Base-by-base conservation (phyloP, 2,329 filamentous ascomycete species). In the Diaporthe ilicicola region DNA sequence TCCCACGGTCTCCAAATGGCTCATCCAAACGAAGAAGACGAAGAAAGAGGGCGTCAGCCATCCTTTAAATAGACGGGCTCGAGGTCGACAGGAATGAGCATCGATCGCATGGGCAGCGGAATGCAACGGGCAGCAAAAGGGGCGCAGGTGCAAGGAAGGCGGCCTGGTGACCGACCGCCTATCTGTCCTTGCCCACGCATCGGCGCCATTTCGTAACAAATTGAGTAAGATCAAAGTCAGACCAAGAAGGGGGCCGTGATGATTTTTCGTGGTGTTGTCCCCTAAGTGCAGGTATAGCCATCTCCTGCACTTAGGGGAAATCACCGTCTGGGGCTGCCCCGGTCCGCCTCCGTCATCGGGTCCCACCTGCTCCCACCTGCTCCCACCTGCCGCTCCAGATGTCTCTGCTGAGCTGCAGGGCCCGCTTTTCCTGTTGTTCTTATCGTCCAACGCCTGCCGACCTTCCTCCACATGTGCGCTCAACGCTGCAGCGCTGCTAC, bases 221-320 rank as follows among this genome's bases (percentile, higher is more conserved):
- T 68, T 68, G 66, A 46, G 66, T 68, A 68, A 68, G 53, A 68
- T 56, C 29, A 54, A 37, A 67, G 66, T 50, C 42, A 51, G 44
- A 51, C 53, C 24, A 68, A 55, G 53, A 68, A 68, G 66, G 66
- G 54, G 54, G 46, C 55, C 53, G 55, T 54, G 66, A 68, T 68
- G 53, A 68, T 68, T 59, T 59, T 68, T 68, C 66, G 37, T 68
- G 66, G 66, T 68, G 66, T 68, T 68, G 54, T 68, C 66, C 66
- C 66, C 66, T 68, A 68, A 68, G 66, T 68, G 66, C 66, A 68
- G 66, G 66, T 29, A 65, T 65, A 44, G 61, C 61, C 50, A 68
- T 68, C 39, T n/a, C 66, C 66, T 68, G 66, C 66, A 68, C 66
- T 68, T 68, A 68, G 66, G 66, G 66, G 66, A 68, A 59, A 17